Conservation (phyloP, 306 rosid species). For the Amphicarpaea edgeworthii region DNA sequence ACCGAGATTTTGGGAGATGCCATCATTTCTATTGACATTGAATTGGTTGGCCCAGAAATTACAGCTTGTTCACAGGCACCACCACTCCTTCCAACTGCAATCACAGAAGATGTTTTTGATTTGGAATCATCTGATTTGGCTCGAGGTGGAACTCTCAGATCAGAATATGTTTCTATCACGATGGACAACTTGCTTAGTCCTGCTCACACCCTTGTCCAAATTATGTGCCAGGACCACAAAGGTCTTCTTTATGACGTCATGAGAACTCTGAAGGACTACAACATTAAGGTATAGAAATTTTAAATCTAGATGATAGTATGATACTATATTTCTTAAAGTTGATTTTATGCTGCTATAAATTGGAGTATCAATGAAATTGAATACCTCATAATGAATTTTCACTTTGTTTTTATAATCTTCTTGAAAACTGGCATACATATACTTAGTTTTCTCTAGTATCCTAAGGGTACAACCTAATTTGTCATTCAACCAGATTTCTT, state of each 20-base stretch:
- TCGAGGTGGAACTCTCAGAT: conserved; percentile 57
- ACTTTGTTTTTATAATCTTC: not conserved
- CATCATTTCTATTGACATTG: conserved; percentile 71
- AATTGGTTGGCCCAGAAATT: conserved; percentile 70
- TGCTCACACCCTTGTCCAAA: conserved; percentile 90
- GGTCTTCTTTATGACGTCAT: conserved; percentile 95
- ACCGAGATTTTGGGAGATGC: conserved; percentile 58
- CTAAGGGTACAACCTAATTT: conserved; percentile 42
- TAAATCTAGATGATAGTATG: conserved; percentile 3
- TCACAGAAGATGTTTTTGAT: conserved; percentile 65
- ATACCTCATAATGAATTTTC: conserved; percentile 18
- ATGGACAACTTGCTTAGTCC: conserved; percentile 95
- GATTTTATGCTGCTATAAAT: conserved; percentile 34
- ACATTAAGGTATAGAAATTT: conserved; percentile 67
- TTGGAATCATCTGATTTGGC: conserved; percentile 52
- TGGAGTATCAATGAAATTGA: conserved; percentile 7
- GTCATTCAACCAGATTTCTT: conserved; percentile 75
- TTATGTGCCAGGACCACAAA: conserved; percentile 90
- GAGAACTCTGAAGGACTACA: conserved; percentile 96
- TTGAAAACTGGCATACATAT: not conserved
- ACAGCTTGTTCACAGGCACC: conserved; percentile 70
- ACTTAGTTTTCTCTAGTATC: conserved; percentile 22
- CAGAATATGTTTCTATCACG: conserved; percentile 60
- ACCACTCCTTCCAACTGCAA: conserved; percentile 75
- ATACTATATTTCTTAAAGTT: conserved; percentile 7